Conservation (phyloP, 257 asterid species). For the Thymus mandschuricus region DNA sequence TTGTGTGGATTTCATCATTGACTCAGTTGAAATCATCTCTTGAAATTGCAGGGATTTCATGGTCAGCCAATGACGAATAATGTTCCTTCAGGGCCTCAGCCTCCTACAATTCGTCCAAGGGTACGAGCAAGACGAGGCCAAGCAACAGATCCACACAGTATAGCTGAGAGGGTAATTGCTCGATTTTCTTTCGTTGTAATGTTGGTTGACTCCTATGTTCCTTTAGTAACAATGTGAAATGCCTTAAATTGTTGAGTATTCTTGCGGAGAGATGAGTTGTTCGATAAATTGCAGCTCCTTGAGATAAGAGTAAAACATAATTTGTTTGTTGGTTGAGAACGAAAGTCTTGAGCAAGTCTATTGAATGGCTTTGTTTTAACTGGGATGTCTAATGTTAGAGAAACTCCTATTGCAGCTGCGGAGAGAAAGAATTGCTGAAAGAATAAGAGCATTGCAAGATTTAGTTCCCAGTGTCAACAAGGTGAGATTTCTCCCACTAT, state of each 20-base stretch:
- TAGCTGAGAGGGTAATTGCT: constrained; percentile 92
- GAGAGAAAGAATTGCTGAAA: constrained; percentile 95
- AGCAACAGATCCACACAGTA: constrained; percentile 99
- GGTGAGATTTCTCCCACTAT: constrained; percentile 46
- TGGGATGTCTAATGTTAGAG: neutral
- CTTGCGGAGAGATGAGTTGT: constrained; percentile 14
- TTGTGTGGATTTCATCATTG: constrained; percentile 15
- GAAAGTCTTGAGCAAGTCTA: neutral
- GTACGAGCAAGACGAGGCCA: constrained; percentile 99
- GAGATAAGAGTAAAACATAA: constrained; percentile 3
- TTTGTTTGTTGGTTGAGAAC: neutral
- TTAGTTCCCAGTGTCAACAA: constrained; percentile 97
- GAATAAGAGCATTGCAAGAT: constrained; percentile 96
- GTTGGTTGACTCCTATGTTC: constrained; percentile 10
- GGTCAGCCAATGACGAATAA: constrained; percentile 70
- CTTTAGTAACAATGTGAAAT: constrained; percentile 6
- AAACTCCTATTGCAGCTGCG: constrained; percentile 59
- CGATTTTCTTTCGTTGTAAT: neutral
- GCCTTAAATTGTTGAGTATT: constrained; percentile 1
- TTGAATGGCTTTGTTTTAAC: neutral
- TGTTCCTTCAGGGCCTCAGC: constrained; percentile 70
- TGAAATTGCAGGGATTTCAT: constrained; percentile 66
- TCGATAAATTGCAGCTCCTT: constrained; percentile 14
- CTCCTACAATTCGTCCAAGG: constrained; percentile 89
- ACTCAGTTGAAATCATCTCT: constrained; percentile 11